phyloP scores from a whole-genome alignment of 2,329 filamentous ascomycete species.

The Fusarium brevicatenulatum region DNA sequence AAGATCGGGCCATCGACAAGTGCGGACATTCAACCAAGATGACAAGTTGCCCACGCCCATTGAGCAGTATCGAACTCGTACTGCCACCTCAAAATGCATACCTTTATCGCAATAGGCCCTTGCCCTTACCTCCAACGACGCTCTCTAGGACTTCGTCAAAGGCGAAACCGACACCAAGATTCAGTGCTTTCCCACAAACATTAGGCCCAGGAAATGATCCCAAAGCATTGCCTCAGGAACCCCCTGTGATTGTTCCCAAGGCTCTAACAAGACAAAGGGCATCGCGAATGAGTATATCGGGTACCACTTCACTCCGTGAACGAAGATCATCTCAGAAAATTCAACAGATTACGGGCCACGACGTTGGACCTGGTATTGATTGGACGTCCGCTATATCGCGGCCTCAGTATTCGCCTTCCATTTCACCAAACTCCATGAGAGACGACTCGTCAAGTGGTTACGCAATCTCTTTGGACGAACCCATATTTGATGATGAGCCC shows the following conservation, averaged over 20 bases:
- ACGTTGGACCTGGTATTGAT: conserved; percentile 45
- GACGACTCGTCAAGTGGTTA: conserved; percentile 42
- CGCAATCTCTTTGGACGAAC: conserved; percentile 34
- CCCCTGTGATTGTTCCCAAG: conserved; percentile 16
- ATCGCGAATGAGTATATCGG: conserved; percentile 34
- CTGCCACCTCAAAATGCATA: conserved; percentile 39
- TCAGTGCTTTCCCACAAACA: conserved; percentile 32
- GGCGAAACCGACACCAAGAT: conserved; percentile 16
- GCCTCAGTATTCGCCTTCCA: conserved; percentile 27
- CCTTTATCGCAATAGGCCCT: conserved; percentile 35
- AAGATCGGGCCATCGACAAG: background rate
- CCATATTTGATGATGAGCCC: conserved; percentile 39
- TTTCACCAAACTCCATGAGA: conserved; percentile 29
- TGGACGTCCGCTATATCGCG: conserved; percentile 21
- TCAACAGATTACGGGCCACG: conserved; percentile 54
- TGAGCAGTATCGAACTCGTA: conserved; percentile 32
- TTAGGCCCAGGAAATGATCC: conserved; percentile 36
- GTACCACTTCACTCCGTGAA: conserved; percentile 29
- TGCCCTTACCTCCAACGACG: conserved; percentile 34
- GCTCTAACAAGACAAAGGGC: conserved; percentile 29
- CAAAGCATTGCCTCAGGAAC: conserved; percentile 26
- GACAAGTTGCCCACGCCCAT: conserved; percentile 24
- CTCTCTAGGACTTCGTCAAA: conserved; percentile 15
- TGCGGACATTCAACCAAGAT: conserved; percentile 17
- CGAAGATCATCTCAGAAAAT: conserved; percentile 52